Evolutionary conservation across 169 alveolate species (phyloP).

Genomic region (Cryptosporidium sp.): DNA sequence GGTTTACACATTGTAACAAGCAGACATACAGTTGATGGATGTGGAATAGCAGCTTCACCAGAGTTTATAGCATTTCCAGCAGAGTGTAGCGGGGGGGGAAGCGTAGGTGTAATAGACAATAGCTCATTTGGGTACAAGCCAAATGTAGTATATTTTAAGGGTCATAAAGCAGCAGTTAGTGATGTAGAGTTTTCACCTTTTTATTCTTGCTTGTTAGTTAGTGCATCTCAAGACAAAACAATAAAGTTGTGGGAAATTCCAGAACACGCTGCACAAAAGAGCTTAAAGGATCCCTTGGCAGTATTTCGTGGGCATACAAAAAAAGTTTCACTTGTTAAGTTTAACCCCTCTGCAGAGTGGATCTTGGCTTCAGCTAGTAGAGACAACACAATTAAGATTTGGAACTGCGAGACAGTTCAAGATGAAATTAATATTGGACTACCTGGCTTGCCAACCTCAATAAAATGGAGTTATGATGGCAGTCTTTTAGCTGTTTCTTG

Average conservation of each 20-base stretch:
- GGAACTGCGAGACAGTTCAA: conserved; percentile 86
- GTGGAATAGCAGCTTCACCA: conserved; percentile 75
- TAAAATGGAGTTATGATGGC: conserved; percentile 71
- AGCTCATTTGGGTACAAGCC: conserved; percentile 64
- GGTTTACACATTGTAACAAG: conserved; percentile 69
- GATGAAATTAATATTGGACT: conserved; percentile 70
- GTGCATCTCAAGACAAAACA: conserved; percentile 88
- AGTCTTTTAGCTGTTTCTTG: conserved; percentile 66
- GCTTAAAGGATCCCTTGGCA: conserved; percentile 67
- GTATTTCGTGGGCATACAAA: conserved; percentile 84
- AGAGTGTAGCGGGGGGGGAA: conserved; percentile 70
- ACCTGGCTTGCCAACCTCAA: conserved; percentile 62
- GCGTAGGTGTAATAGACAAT: conserved; percentile 73
- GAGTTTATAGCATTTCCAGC: conserved; percentile 75
- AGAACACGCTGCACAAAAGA: conserved; percentile 73
- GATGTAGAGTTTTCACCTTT: conserved; percentile 74
- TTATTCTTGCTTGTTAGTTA: conserved; percentile 79
- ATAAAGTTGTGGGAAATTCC: conserved; percentile 85
- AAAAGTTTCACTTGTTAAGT: conserved; percentile 82
- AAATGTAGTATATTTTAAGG: conserved; percentile 68
- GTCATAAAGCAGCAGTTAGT: conserved; percentile 69
- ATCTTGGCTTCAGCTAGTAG: conserved; percentile 87
- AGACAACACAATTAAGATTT: conserved; percentile 89
- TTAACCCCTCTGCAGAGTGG: conserved; percentile 83
- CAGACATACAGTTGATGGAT: conserved; percentile 73